Evolutionary conservation across 1,284 basidiomycete species (phyloP).

Genomic region (Ustilago sp.): DNA sequence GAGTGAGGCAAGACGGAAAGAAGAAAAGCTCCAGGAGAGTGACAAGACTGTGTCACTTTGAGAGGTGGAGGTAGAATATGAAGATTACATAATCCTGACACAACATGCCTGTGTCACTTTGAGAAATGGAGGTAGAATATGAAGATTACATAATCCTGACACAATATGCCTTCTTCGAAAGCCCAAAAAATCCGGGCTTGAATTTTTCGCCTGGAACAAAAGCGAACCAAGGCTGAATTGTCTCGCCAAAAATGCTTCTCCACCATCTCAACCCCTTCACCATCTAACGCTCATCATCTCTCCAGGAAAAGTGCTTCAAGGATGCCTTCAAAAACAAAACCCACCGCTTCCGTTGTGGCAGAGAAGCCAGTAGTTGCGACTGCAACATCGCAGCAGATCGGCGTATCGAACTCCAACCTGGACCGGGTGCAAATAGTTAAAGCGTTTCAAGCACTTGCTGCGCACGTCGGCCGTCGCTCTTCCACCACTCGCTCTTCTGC

Average conservation of each 20-base stretch:
- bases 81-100: constrained; percentile 28
- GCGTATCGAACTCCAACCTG: constrained; percentile 43
- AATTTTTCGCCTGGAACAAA: background rate
- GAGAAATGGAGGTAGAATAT: constrained; percentile 9
- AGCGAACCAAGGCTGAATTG: background rate
- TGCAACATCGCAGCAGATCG: constrained; percentile 24
- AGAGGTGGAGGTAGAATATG: constrained; percentile 10
- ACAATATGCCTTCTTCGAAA: background rate
- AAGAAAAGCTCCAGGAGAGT: no score
- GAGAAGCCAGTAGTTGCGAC: constrained; percentile 34
- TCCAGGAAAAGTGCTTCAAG: background rate
- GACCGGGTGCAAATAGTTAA: constrained; percentile 56
- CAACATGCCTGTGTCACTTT: background rate
- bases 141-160: constrained; percentile 29
- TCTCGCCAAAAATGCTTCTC: background rate
- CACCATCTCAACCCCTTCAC: background rate
- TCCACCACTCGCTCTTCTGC: constrained; percentile 11
- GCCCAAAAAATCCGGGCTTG: background rate
- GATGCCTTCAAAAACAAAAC: constrained; percentile 29
- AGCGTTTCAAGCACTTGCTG: constrained; percentile 61
- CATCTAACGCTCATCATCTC: background rate
- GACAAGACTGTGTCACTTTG: background rate
- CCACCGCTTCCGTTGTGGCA: background rate
- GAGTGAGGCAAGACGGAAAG: no score
- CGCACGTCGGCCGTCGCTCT: constrained; percentile 40